A percentile compares a stretch with the other conserved stretches of the same genome.
Evolutionary conservation across 2,329 filamentous ascomycete species (phyloP).

Genomic region (Pyrenophora seminiperda): DNA sequence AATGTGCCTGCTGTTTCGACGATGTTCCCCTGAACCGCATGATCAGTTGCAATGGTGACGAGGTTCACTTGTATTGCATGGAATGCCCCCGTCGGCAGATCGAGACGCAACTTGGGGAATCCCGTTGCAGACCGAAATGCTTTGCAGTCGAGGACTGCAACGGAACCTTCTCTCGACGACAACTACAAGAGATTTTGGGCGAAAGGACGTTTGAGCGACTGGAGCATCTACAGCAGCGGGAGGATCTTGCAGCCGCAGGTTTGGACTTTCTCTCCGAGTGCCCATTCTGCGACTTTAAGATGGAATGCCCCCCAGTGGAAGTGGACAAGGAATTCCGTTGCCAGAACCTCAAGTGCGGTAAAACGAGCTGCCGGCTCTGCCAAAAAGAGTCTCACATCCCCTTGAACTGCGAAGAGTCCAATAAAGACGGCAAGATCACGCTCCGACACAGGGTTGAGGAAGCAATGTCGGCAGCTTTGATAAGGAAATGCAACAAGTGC

Average conservation of each 20-base stretch:
- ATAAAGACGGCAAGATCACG: conserved; percentile 64
- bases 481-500: conserved; percentile 75
- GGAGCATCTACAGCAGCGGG: conserved; percentile 72
- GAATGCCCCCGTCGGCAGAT: conserved; percentile 69
- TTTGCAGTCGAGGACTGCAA: conserved; percentile 67
- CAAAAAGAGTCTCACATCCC: conserved; percentile 72
- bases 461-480: conserved; percentile 79
- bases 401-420: conserved; percentile 68
- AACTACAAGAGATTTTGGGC: conserved; percentile 64
- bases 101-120: conserved; percentile 69
- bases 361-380: conserved; percentile 63
- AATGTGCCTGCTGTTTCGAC: conserved; percentile 74
- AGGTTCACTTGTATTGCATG: conserved; percentile 71
- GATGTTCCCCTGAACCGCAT: conserved; percentile 70
- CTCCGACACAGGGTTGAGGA: conserved; percentile 75
- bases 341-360: conserved; percentile 66
- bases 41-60: conserved; percentile 67
- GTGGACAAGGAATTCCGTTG: conserved; percentile 76
- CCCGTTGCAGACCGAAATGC: conserved; percentile 71
- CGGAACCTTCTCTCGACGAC: conserved; percentile 62
- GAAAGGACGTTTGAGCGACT: conserved; percentile 65
- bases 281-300: conserved; percentile 82
- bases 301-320: conserved; percentile 70
- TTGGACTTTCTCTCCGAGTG: conserved; percentile 76
- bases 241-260: conserved; percentile 69